Conservation (phyloP, 208 protist species). For the Trypanosoma caninum region DNA sequence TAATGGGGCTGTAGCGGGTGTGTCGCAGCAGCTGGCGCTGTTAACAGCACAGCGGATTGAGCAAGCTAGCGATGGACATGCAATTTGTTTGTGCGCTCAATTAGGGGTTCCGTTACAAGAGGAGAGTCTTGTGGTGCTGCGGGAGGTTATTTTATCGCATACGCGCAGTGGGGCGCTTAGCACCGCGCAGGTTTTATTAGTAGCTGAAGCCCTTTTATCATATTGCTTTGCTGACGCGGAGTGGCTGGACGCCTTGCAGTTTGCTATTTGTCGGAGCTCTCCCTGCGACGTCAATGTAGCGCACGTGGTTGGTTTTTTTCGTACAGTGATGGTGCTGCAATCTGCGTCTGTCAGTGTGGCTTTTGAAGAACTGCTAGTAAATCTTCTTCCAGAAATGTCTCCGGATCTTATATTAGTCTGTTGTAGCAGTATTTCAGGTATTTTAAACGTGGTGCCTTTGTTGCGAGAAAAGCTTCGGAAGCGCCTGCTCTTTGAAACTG, state of each 20-base stretch:
- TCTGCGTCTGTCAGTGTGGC: background rate
- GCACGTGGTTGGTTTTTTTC: slow-evolving; percentile 13
- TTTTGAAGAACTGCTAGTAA: slow-evolving; percentile 16
- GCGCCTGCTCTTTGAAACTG: background rate
- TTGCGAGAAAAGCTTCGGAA: slow-evolving; percentile 1
- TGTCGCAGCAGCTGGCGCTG: slow-evolving; percentile 10
- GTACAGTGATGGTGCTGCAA: background rate
- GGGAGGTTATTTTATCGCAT: slow-evolving; percentile 4
- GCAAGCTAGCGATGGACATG: background rate
- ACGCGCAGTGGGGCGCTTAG: background rate
- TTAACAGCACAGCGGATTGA: slow-evolving; percentile 21
- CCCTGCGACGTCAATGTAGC: background rate
- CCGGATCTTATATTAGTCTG: slow-evolving; percentile 9
- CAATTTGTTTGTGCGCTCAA: slow-evolving; percentile 15
- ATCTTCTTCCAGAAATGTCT: slow-evolving; percentile 18
- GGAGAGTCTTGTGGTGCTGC: slow-evolving; percentile 11
- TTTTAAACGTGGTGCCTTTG: background rate
- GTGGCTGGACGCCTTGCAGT: slow-evolving; percentile 13
- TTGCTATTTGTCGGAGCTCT: background rate
- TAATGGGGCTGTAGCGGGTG: background rate
- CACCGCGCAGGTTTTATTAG: background rate
- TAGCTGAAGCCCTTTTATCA: slow-evolving; percentile 3
- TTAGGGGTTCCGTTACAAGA: slow-evolving; percentile 12
- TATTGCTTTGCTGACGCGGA: background rate
- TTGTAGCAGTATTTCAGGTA: slow-evolving; percentile 9